A percentile compares a stretch with the other conserved stretches of the same genome.
Evolutionary conservation across 257 asterid genomes (phyloP).

Genomic region (Penstemon davidsonii): DNA sequence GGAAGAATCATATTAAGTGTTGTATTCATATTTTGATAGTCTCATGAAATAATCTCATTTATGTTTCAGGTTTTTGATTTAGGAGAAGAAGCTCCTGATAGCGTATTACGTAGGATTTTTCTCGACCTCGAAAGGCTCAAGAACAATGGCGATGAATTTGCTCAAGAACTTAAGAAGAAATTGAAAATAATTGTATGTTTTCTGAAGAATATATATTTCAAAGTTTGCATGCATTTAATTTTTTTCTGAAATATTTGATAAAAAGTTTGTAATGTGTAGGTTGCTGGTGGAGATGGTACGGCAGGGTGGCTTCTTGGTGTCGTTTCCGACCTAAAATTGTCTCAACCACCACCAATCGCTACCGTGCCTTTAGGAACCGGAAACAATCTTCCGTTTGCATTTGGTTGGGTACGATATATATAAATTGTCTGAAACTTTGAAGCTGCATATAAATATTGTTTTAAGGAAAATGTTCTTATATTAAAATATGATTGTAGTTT

Average conservation of each 20-base stretch:
- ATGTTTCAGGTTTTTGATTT: slow-evolving; percentile 66
- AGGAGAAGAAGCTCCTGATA: slow-evolving; percentile 41
- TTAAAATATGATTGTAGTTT: too few species aligned
- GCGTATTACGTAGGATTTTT: slow-evolving; percentile 53
- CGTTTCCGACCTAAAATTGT: slow-evolving; percentile 81
- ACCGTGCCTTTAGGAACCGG: slow-evolving; percentile 97
- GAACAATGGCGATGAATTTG: slow-evolving; percentile 48
- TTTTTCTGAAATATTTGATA: neutral
- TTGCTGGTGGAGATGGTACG: slow-evolving; percentile 99
- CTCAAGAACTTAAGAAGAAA: slow-evolving; percentile 46
- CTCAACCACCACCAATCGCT: slow-evolving; percentile 87
- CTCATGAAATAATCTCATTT: slow-evolving; percentile 10
- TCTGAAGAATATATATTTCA: neutral
- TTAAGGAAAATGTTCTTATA: too few species aligned
- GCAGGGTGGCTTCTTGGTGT: slow-evolving; percentile 99
- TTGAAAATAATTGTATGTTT: slow-evolving; percentile 52
- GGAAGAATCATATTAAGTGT: neutral
- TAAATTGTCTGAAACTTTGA: too few species aligned
- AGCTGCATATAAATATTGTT: too few species aligned
- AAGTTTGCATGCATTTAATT: too few species aligned
- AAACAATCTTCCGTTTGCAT: slow-evolving; percentile 91
- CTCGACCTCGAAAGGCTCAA: slow-evolving; percentile 56
- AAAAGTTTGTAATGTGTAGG: slow-evolving; percentile 41
- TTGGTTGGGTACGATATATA: slow-evolving; percentile 83
- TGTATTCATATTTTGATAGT: neutral